Base-by-base conservation (phyloP, 441 rosid genomes). In the Populus hybrid region DNA sequence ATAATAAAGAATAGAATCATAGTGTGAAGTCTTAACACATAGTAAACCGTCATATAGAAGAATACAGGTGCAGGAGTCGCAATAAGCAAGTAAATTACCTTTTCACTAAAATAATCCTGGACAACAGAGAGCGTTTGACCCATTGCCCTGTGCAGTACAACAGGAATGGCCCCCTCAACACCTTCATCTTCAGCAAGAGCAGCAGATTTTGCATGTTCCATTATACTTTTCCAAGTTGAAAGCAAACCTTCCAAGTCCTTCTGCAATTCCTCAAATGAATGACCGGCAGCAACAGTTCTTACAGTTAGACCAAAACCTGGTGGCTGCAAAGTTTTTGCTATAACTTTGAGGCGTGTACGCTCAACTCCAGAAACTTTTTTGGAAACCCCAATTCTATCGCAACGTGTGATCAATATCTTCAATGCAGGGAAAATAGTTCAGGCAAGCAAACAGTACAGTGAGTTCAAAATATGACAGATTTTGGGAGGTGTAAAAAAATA, bases 161-260 rank as follows among this genome's bases (percentile, higher is more conserved):
- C 91, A 67, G 98, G 99, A 81, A 93, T 80, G 46, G 99, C 94
- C 71, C 97, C 98, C 81, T 92, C 94, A 71, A 92, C 90, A 69
- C 99, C 97, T 90, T 91, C 97, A 85, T 94, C 98, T 70, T 98
- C 96, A 75, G 99, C 98, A 83, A 94, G 98, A 76, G 99, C 88
- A 59, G 97, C 86, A 80, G 97, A 91, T 84, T 91, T 93, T 79
- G 97, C 99, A 82, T 91, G 93, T 83, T 94, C 97, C 69, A 81
- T 79, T 81, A 95, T 90, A 79, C 71, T 89, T 85, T 92, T 94
- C 98, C 99, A 95, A 69, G 92, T 92, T 40, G 88, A 90, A 83
- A 92, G 95, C 85, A 94, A 85, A 76, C 95, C 90, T 88, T 89
- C 88, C 76, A 95, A 86, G 86, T 95, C 98, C 83, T 90, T 92